Base-by-base conservation (phyloP, 805 yeast genomes). In the Wickerhamiella musiphila region DNA sequence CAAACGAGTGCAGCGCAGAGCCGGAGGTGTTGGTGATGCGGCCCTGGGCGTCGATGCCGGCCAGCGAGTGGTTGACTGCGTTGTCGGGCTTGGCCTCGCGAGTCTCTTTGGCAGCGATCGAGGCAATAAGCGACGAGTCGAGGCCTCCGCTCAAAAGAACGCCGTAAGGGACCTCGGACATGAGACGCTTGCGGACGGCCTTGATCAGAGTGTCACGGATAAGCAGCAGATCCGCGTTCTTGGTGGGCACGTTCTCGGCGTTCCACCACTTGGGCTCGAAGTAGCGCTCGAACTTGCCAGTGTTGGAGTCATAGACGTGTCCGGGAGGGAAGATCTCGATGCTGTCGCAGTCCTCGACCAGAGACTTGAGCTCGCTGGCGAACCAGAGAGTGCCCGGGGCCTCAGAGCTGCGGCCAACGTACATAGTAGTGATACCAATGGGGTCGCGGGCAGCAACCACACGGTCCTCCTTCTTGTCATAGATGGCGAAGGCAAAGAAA, bases 91-190 rank as follows among this genome's bases (percentile, higher is more conserved):
- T 68, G 31, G 92, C 90, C 58, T 71, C 73, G 40, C 70, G 70
- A 38, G 96, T 81, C 63, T 90, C 99, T 56, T 95, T 70, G 20
- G 96, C 90, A 33, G 96, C 98, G 52, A 90, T 90, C 28, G 98
- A 58, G 13, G 98, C 98, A 55, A 90, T 90, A 58, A 90, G 66
- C 15, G 94, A 82, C 29, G 95, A 83, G 57, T 90, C 99, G 51
- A 90, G 70, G 44, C 99, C 99, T 54, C 99, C 99, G 15, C 94
- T 82, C 45, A 90, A 66, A 46, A 90, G 65, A 29, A 90, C 99
- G 63, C 99, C 99, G 58, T 81, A 90, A 35, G 99, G 96, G 40
- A 90, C 99, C 65, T 90, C 99, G 35, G 96, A 90, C 99, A 90
- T 90, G 51, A 90, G 70, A 68, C 98, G 78, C 78, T 90, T 90